These are phyloP conservation scores for Sclerospora graminicola DNA, from an alignment of 352 stramenopile species.

Conservation along the genomic window DNA sequence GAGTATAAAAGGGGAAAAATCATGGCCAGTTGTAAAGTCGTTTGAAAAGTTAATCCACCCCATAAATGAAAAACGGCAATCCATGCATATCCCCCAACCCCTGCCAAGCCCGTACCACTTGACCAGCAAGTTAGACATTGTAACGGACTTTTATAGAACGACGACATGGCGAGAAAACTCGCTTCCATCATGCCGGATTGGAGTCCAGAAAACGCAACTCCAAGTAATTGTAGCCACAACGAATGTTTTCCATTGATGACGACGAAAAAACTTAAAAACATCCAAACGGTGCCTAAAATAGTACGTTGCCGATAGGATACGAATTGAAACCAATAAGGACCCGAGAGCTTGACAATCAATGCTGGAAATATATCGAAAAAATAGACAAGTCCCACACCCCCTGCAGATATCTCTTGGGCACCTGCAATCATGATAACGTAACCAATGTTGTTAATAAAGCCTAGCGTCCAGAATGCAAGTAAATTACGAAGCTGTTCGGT, in stretches of 20 bases:
- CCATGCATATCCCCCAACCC: slow-evolving; percentile 87
- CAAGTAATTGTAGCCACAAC: slow-evolving; percentile 72
- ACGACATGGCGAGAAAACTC: slow-evolving; percentile 81
- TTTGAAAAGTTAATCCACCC: slow-evolving; percentile 54
- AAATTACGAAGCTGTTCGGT: slow-evolving; percentile 49
- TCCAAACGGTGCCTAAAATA: slow-evolving; percentile 52
- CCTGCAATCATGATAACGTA: slow-evolving; percentile 94
- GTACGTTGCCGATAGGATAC: slow-evolving; percentile 85
- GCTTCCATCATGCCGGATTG: slow-evolving; percentile 87
- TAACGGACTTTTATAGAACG: slow-evolving; percentile 63
- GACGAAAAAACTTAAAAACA: slow-evolving; percentile 74
- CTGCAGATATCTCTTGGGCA: slow-evolving; percentile 87
- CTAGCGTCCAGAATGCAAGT: slow-evolving; percentile 86
- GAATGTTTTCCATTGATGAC: slow-evolving; percentile 50
- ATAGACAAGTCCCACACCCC: slow-evolving; percentile 88
- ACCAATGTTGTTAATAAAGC: slow-evolving; percentile 89
- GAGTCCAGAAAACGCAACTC: slow-evolving; percentile 78
- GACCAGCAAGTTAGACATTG: slow-evolving; percentile 86
- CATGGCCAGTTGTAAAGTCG: slow-evolving; percentile 40
- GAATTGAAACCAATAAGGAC: slow-evolving; percentile 91
- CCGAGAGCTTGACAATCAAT: slow-evolving; percentile 82
- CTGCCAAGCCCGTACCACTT: slow-evolving; percentile 88
- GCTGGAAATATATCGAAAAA: slow-evolving; percentile 88
- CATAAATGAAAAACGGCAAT: slow-evolving; percentile 65
- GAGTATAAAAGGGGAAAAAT: slow-evolving; percentile 63